Percentiles rank a stretch among this genome's conserved stretches.
These are phyloP conservation scores for Cenchrus purpureus DNA, from an alignment of 176 grass and related monocot genomes.

Conservation along the genomic window DNA sequence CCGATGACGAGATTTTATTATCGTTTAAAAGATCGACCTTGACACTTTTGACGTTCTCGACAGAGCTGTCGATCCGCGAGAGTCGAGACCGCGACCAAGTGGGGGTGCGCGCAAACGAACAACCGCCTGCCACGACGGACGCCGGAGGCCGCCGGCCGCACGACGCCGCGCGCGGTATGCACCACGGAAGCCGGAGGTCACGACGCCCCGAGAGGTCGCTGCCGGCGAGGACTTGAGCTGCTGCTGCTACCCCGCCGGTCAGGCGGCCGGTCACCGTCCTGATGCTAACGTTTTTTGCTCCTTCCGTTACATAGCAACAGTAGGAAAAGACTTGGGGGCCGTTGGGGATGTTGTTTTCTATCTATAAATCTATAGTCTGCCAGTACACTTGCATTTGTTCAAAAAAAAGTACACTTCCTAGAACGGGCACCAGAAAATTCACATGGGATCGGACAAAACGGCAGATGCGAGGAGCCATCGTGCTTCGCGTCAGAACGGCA, in stretches of 20 bases:
- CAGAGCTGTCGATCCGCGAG: neutral
- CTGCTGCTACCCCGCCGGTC: too few species aligned
- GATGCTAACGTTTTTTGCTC: neutral
- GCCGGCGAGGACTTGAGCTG: neutral
- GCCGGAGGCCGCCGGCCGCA: neutral
- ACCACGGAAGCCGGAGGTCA: neutral
- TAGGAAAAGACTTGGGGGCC: neutral
- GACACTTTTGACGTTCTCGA: neutral
- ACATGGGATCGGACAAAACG: neutral
- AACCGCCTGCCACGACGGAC: neutral
- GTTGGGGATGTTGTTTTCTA: neutral
- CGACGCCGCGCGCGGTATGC: conserved; percentile 9
- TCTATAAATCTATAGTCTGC: too few species aligned
- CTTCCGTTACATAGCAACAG: neutral
- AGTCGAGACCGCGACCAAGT: neutral
- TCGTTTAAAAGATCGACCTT: too few species aligned
- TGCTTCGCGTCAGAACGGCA: neutral
- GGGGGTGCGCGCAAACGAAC: neutral
- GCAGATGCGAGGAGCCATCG: neutral
- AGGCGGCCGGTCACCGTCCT: neutral
- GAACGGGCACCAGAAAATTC: neutral
- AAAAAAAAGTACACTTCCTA: neutral
- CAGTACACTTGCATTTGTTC: too few species aligned
- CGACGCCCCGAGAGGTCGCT: neutral
- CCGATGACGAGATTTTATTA: neutral